phyloP scores from a whole-genome alignment of 2,329 filamentous ascomycete genomes.

The Laburnicola sp. region DNA sequence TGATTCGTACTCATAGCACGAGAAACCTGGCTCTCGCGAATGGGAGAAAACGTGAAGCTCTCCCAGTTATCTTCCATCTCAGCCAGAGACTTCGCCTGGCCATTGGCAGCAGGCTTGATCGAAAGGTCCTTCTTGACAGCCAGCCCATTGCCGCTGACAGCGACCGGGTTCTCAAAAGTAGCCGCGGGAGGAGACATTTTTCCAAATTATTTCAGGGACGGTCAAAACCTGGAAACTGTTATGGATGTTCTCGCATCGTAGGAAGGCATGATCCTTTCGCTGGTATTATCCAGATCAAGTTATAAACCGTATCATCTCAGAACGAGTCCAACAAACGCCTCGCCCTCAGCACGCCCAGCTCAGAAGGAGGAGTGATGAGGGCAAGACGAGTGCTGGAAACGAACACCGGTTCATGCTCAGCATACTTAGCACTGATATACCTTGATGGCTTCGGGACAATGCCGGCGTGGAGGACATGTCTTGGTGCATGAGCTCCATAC shows the following conservation, averaged over 20 bases:
- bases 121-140: constrained; percentile 47
- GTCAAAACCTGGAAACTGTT: constrained; percentile 37
- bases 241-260: constrained; percentile 35
- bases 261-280: constrained; percentile 98
- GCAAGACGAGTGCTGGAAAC: constrained; percentile 23
- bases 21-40: constrained; percentile 89
- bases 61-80: constrained; percentile 79
- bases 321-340: constrained; percentile 46
- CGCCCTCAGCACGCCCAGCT: neutral
- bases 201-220: constrained; percentile 32
- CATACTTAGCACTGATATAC: constrained; percentile 46
- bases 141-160: constrained; percentile 43
- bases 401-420: constrained; percentile 50
- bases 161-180: constrained; percentile 52
- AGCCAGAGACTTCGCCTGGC: constrained; percentile 60
- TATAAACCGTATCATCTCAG: constrained; percentile 90
- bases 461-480: constrained; percentile 36
- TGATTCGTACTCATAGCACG: constrained; percentile 71
- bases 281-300: constrained; percentile 99
- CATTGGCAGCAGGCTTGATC: constrained; percentile 51
- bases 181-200: constrained; percentile 79
- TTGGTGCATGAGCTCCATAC: constrained; percentile 37
- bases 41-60: constrained; percentile 77
- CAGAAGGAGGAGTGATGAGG: constrained; percentile 4
- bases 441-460: constrained; percentile 44